These are phyloP conservation scores for Fusarium incarnatum DNA, from an alignment of 2,329 filamentous ascomycete species.

Conservation along the genomic window DNA sequence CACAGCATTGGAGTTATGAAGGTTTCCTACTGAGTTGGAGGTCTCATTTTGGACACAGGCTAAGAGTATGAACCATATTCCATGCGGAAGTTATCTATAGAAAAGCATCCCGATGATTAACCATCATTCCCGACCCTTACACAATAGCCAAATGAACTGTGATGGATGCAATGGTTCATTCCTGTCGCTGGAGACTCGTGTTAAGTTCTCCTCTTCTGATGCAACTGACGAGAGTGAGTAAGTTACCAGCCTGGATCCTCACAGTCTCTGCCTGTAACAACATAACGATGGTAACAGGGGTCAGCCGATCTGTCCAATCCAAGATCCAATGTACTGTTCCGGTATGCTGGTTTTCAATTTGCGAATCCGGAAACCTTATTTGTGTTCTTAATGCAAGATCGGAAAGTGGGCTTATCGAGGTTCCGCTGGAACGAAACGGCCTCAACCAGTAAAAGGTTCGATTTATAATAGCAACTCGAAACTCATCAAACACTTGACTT, in stretches of 20 bases:
- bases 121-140: too few relatives aligned
- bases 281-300: background rate
- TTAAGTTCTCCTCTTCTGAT: background rate
- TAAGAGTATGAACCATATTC: background rate
- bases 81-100: background rate
- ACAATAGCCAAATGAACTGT: background rate
- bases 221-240: too few relatives aligned
- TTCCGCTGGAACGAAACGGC: too few relatives aligned
- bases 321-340: background rate
- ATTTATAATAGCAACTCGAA: too few relatives aligned
- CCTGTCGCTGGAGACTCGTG: background rate
- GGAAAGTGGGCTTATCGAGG: background rate
- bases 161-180: background rate
- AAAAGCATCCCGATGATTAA: background rate
- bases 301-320: background rate
- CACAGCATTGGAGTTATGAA: background rate
- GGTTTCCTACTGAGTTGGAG: background rate
- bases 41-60: background rate
- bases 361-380: background rate
- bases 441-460: too few relatives aligned
- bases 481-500: too few relatives aligned
- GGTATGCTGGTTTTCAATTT: background rate
- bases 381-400: background rate
- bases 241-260: background rate
- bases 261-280: background rate